phyloP scores from a whole-genome alignment of 805 yeast genomes.

The Yarrowia deformans region DNA sequence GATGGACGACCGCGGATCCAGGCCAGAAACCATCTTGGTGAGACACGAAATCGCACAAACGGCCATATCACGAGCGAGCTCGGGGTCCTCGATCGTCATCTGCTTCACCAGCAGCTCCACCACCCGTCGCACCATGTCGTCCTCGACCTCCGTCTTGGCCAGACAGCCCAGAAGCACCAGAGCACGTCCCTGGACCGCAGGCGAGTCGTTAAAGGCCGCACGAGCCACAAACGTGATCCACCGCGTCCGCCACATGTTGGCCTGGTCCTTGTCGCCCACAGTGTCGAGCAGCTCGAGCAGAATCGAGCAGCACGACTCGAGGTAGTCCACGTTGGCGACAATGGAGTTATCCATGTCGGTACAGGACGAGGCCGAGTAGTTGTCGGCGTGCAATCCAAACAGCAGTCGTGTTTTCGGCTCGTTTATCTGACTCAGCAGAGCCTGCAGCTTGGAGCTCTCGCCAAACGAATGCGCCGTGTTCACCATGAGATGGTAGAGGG shows the following conservation, averaged over 20 bases:
- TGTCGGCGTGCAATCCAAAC: slow-evolving; percentile 45
- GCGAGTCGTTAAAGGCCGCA: slow-evolving; percentile 57
- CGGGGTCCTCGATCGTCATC: slow-evolving; percentile 44
- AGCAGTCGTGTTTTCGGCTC: slow-evolving; percentile 44
- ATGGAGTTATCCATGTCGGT: slow-evolving; percentile 28
- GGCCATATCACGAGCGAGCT: slow-evolving; percentile 50
- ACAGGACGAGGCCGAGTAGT: slow-evolving; percentile 17
- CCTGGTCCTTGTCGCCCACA: slow-evolving; percentile 44
- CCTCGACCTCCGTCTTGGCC: slow-evolving; percentile 68
- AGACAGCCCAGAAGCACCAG: slow-evolving; percentile 73
- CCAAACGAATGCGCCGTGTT: slow-evolving; percentile 75
- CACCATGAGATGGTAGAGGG: slow-evolving; percentile 65
- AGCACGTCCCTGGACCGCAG: slow-evolving; percentile 52
- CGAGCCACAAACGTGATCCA: slow-evolving; percentile 44
- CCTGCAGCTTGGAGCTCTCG: slow-evolving; percentile 55
- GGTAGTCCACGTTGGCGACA: slow-evolving; percentile 43
- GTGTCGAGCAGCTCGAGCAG: slow-evolving; percentile 43
- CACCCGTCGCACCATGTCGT: slow-evolving; percentile 56
- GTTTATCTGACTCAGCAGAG: slow-evolving; percentile 49
- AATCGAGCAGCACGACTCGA: slow-evolving; percentile 44
- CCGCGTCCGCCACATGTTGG: slow-evolving; percentile 45
- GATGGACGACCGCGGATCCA: slow-evolving; percentile 54
- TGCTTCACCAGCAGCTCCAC: slow-evolving; percentile 42
- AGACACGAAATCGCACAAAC: slow-evolving; percentile 57
- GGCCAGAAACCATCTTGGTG: slow-evolving; percentile 58